Percentiles rank a stretch among this genome's conserved stretches.
Evolutionary conservation across 179 eudicot genomes (phyloP).

Genomic region (Nepenthes alata): DNA sequence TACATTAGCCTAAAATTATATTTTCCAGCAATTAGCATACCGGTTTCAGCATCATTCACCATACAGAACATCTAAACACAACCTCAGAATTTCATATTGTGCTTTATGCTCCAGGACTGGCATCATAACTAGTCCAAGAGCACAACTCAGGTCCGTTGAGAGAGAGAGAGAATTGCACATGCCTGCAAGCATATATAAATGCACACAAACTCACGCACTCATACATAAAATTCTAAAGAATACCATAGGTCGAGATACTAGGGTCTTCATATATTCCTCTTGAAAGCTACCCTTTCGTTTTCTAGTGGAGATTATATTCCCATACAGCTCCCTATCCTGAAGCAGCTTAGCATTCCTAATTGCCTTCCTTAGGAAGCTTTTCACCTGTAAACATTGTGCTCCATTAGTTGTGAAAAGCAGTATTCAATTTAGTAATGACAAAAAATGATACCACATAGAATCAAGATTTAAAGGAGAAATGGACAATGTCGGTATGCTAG

Average conservation of each 20-base stretch:
- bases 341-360: slow-evolving; percentile 35
- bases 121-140: no score
- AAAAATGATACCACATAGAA: background rate
- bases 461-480: no score
- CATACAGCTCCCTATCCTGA: slow-evolving; percentile 50
- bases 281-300: slow-evolving; percentile 52
- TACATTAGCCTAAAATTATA: no score
- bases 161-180: background rate
- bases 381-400: slow-evolving; percentile 16
- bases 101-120: no score
- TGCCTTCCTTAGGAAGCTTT: slow-evolving; percentile 10
- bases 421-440: background rate
- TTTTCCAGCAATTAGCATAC: no score
- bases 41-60: no score
- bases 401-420: background rate
- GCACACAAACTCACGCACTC: background rate
- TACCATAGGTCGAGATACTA: slow-evolving; percentile 60
- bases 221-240: background rate
- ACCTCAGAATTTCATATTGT: no score
- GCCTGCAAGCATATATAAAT: background rate
- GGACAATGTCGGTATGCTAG: no score
- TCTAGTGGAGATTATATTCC: slow-evolving; percentile 29
- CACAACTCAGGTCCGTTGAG: no score
- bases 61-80: no score
- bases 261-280: slow-evolving; percentile 45